Evolutionary conservation across 495 filamentous ascomycete species (phyloP), one percentile per base, ranked within the genome.

Genomic region (Penicillium coprophilum): DNA sequence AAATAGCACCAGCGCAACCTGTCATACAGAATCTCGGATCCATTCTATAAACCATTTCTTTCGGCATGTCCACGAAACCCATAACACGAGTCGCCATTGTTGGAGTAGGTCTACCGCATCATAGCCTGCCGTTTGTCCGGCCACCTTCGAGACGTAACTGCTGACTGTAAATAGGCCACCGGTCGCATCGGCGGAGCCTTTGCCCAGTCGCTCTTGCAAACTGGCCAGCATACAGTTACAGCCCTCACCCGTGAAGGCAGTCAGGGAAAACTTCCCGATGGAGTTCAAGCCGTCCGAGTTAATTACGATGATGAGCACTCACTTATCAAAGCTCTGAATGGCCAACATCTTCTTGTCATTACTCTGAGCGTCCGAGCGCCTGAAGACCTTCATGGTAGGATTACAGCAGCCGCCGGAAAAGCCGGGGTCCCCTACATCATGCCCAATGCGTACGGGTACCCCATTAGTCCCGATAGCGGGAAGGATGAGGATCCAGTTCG

Each of bases 381-480:
- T 0, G 60, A 51, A 1, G 71, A 78, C 1, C 71, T 68, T 4
- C 79, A 85, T 21, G 51, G 45, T 24, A 73, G 73, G 40, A 75
- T 89, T 56, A 65, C 85, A 51, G 58, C 75, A 3, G 86, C 87
- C 2, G 87, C 87, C 3, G 81, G 77, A 11, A 75, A 79, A 30
- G 86, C 87, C 2, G 80, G 78, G 2, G 82, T 90, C 0, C 69
- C 65, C 0, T 87, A 82, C 69, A 65, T 90, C 56, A 70, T 88
- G 49, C 86, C 87, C 17, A 87, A 87, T 62, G 74, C 74, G 41
- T 88, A 66, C 49, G 80, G 80, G 19, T 51, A 54, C 32, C 80
- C 84, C 48, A 21, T 62, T 8, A 40, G 1, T 0, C 24, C 31
- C 1, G 36, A 36, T 46, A 10, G 27, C 73, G 4, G 15, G 48